These are phyloP conservation scores for Tylopilus felleus DNA, from an alignment of 768 basidiomycete genomes.

Conservation along the genomic window DNA sequence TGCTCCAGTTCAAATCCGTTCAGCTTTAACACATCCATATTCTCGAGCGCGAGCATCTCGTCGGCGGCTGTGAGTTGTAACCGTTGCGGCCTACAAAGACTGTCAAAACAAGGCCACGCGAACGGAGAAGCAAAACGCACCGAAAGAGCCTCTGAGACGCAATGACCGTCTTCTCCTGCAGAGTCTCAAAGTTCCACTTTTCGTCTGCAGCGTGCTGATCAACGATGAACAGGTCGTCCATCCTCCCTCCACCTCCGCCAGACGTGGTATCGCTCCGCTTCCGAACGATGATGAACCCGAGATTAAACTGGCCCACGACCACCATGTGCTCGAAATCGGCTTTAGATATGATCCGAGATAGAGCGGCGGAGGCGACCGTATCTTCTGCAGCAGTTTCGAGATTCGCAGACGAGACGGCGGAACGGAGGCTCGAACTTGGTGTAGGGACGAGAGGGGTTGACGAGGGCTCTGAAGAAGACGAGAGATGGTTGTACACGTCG, in stretches of 20 bases:
- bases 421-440: slow-evolving; percentile 15
- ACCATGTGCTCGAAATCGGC: slow-evolving; percentile 81
- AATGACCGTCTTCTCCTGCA: slow-evolving; percentile 88
- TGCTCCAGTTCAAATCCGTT: slow-evolving; percentile 89
- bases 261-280: slow-evolving; percentile 38
- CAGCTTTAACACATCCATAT: slow-evolving; percentile 71
- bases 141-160: slow-evolving; percentile 80
- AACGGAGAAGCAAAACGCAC: slow-evolving; percentile 41
- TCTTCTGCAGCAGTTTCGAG: slow-evolving; percentile 45
- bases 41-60: slow-evolving; percentile 83
- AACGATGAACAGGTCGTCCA: slow-evolving; percentile 93
- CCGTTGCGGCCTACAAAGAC: slow-evolving; percentile 56
- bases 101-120: background rate
- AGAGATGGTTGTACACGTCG: slow-evolving; percentile 12
- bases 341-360: slow-evolving; percentile 85
- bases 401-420: slow-evolving; percentile 28
- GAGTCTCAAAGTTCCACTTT: slow-evolving; percentile 95
- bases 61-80: slow-evolving; percentile 88
- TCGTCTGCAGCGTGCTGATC: slow-evolving; percentile 98
- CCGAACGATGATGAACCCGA: slow-evolving; percentile 88
- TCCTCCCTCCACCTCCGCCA: slow-evolving; percentile 5
- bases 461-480: background rate
- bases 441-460: background rate
- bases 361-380: slow-evolving; percentile 56
- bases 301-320: slow-evolving; percentile 91